These are phyloP conservation scores for Protomyces gravidus DNA, from an alignment of 1,139 yeast genomes.

Conservation along the genomic window DNA sequence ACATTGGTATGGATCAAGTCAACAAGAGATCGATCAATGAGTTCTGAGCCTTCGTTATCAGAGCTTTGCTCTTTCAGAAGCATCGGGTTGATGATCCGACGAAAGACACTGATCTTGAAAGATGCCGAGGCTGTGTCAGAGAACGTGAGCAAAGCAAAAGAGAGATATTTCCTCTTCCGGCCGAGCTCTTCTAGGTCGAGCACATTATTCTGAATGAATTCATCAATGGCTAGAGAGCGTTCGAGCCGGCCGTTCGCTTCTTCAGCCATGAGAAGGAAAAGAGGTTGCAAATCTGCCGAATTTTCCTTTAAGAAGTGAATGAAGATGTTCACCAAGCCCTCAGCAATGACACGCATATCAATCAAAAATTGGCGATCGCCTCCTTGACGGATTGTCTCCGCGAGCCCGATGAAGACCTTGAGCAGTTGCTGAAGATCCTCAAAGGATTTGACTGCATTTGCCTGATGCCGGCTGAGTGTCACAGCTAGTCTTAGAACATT, in stretches of 20 bases:
- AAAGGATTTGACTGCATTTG: background rate
- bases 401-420: background rate
- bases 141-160: background rate
- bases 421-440: background rate
- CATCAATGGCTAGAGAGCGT: background rate
- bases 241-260: background rate
- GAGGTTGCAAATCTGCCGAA: background rate
- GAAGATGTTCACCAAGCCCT: constrained; percentile 2
- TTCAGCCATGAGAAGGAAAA: background rate
- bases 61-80: constrained; percentile 12
- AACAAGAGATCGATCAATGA: constrained; percentile 51
- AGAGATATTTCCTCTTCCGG: background rate
- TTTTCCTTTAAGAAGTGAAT: background rate
- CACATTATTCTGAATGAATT: background rate
- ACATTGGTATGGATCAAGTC: constrained; percentile 56
- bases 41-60: background rate
- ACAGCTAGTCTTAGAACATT: background rate
- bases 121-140: background rate
- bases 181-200: background rate
- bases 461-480: background rate
- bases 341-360: background rate
- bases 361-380: background rate
- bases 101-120: constrained; percentile 23
- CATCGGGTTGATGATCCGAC: constrained; percentile 22
- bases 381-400: background rate